Base-by-base conservation (phyloP, 306 rosid genomes). In the Quercus wislizeni region DNA sequence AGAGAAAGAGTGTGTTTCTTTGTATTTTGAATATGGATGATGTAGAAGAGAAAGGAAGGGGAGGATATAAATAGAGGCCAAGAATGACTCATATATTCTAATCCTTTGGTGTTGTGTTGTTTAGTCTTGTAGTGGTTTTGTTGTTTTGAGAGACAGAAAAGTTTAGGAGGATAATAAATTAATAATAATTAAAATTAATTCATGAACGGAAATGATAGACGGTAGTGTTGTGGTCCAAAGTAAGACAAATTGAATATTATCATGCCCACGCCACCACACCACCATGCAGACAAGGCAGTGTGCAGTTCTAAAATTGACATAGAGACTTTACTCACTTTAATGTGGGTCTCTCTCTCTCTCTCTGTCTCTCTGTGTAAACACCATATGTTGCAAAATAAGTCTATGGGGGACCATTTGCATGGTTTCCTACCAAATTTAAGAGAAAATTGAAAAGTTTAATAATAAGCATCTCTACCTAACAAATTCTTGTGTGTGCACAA, bases 361-460 rank as follows among this genome's bases (percentile, higher is more conserved):
- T 67, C 72, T 54, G 55, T 52, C 74, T 14, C 68, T 55, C 27
- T 57, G 0, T 23, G 35, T 52, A 70, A 28, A 77, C 83, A 85
- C 75, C 85, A 87, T 82, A 78, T 76, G 86, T 86, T 86, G 87
- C 80, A 49, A 72, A 87, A 83, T 72, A 78, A 74, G 76, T 76
- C 82, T 59, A 57, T 54, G 85, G 85, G 97, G 94, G 97, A 88
- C 94, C 94, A 91, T 73, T 77, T 83, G 79, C 88, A 84, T 83
- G 88, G 84, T 89, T 84, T 80, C 87, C 75, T 83, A 78, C 78
- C 87, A 87, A 82, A 83, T 81, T 73, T 79, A 82, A 85, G 85
- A 81, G 85, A 83, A 87, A 84, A 41, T 41, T 8, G 76, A 80
- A 79, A 82, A 80, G 85, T 33, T 18, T 49, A 49, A 49, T 49